A percentile compares a stretch with the other conserved stretches of the same genome.
phyloP scores from a whole-genome alignment of 805 yeast species.

The Kurtzmaniella cleridarum region DNA sequence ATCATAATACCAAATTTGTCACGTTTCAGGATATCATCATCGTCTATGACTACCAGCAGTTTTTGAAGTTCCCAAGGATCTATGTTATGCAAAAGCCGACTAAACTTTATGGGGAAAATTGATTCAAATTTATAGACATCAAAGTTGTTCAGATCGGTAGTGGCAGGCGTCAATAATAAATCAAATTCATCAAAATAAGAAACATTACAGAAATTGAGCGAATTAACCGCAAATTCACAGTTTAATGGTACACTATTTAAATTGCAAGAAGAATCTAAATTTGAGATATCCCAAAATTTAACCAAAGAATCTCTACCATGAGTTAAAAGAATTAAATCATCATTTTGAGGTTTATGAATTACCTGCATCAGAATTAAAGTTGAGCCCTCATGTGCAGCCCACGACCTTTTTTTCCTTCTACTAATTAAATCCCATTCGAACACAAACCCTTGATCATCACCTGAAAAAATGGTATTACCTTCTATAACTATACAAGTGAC shows the following conservation, averaged over 20 bases:
- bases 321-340: constrained; percentile 34
- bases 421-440: constrained; percentile 60
- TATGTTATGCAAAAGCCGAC: constrained; percentile 29
- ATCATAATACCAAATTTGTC: constrained; percentile 60
- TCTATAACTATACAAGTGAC: constrained; percentile 9
- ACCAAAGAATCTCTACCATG: constrained; percentile 64
- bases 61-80: constrained; percentile 19
- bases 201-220: constrained; percentile 69
- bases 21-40: constrained; percentile 18
- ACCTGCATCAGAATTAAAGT: constrained; percentile 43
- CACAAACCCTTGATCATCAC: constrained; percentile 59
- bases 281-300: constrained; percentile 37
- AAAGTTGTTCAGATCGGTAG: constrained; percentile 55
- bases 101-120: constrained; percentile 10
- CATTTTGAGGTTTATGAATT: constrained; percentile 8
- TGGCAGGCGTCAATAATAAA: constrained; percentile 52
- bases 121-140: constrained; percentile 45
- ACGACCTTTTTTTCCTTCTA: constrained; percentile 49
- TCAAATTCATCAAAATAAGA: constrained; percentile 26
- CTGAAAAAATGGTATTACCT: constrained; percentile 35
- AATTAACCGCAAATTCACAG: constrained; percentile 53
- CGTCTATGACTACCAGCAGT: constrained; percentile 10
- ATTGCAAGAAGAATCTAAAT: not conserved
- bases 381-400: constrained; percentile 58
- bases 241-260: constrained; percentile 7